Percentiles rank a stretch among this genome's conserved stretches.
Conservation (phyloP, 2,329 filamentous ascomycete species). For the Claviceps pazoutovae region DNA sequence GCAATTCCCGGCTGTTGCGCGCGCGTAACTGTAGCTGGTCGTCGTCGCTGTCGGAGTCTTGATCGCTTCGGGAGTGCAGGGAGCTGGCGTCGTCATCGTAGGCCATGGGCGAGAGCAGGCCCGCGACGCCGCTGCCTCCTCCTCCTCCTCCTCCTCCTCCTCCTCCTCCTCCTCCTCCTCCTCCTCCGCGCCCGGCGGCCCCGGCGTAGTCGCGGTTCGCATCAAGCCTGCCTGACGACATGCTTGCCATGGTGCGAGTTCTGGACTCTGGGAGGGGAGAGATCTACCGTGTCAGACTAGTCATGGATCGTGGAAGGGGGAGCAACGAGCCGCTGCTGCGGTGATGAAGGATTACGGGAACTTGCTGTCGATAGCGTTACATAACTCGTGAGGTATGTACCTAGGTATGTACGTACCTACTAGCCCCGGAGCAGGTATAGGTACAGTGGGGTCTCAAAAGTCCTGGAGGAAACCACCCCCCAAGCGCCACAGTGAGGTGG, state of each 20-base stretch:
- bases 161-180: neutral
- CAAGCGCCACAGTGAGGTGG: too few species aligned
- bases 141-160: constrained; percentile 7
- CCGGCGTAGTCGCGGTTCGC: constrained; percentile 8
- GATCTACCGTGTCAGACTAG: too few species aligned
- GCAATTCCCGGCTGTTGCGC: constrained; percentile 55
- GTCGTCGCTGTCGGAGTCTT: constrained; percentile 65
- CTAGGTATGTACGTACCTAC: too few species aligned
- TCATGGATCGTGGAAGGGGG: too few species aligned
- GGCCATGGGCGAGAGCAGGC: constrained; percentile 46
- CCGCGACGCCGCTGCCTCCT: constrained; percentile 16
- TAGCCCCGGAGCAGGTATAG: too few species aligned
- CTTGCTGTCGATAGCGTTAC: too few species aligned
- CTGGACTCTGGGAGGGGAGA: neutral
- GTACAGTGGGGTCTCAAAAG: too few species aligned
- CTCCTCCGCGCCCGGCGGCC: constrained; percentile 10
- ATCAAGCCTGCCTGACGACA: constrained; percentile 11
- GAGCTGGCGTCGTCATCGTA: constrained; percentile 60
- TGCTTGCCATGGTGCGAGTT: constrained; percentile 1
- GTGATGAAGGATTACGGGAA: too few species aligned
- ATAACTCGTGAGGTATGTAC: too few species aligned
- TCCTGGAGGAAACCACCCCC: too few species aligned
- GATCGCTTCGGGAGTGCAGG: constrained; percentile 52
- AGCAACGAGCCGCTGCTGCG: too few species aligned
- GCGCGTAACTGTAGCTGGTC: constrained; percentile 52